Evolutionary conservation across 2,329 filamentous ascomycete species (phyloP).

Genomic region (Cercospora sojina): DNA sequence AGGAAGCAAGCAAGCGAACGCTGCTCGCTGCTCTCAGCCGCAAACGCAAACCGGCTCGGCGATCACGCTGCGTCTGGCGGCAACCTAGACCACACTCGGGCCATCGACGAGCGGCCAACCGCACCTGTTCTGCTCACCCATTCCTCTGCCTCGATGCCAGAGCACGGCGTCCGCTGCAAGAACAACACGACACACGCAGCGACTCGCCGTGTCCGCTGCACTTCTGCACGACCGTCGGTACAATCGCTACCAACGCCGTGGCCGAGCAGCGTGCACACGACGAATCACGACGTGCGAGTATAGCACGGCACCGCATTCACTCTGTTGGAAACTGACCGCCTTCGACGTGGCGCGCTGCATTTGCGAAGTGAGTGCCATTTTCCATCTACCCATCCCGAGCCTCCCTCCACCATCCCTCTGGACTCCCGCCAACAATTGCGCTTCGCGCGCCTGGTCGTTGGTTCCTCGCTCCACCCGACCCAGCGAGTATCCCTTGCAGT

Average conservation of each 20-base stretch:
- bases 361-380: slow-evolving; percentile 21
- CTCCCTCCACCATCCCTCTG: slow-evolving; percentile 14
- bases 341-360: slow-evolving; percentile 10
- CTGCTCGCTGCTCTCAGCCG: neutral
- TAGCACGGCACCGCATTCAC: slow-evolving; percentile 15
- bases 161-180: neutral
- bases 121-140: neutral
- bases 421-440: slow-evolving; percentile 19
- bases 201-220: neutral
- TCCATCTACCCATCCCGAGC: slow-evolving; percentile 13
- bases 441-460: slow-evolving; percentile 20
- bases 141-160: neutral
- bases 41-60: slow-evolving; percentile 6
- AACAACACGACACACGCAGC: slow-evolving; percentile 3
- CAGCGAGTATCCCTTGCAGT: slow-evolving; percentile 20
- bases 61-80: slow-evolving; percentile 2
- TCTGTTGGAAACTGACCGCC: slow-evolving; percentile 28
- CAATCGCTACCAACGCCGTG: slow-evolving; percentile 26
- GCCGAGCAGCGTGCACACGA: slow-evolving; percentile 19
- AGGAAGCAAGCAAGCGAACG: neutral
- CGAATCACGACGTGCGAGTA: slow-evolving; percentile 23
- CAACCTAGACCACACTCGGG: slow-evolving; percentile 1
- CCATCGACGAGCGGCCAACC: neutral
- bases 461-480: slow-evolving; percentile 9
- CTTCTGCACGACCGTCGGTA: neutral